Base-by-base conservation (phyloP, 139 green algal species). In the Auxenochlorella pyrenoidosa region DNA sequence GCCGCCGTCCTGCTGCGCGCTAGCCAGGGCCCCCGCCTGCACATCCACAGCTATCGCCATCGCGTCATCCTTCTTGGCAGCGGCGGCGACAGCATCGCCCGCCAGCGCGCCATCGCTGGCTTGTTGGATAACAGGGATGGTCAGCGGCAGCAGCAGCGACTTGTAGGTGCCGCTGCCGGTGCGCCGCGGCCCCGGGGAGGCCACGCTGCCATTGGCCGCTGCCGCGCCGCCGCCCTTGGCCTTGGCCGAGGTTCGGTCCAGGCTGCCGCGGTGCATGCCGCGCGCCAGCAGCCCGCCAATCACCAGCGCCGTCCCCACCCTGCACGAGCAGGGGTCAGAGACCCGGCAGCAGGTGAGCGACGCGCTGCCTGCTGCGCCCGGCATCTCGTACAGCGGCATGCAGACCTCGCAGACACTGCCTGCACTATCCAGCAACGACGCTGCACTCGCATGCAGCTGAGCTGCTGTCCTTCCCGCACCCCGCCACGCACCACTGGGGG, bases 401-500 rank as follows among this genome's bases (percentile, higher is more conserved):
- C 66, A 73, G 15, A 54, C 47, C 47, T 54, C 10, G 47, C 47
- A 18, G 47, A 54, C 47, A 10, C 47, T 10, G 8, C 47, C 47
- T 18, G 47, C n/a, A 10, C 47, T 54, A 18, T 10, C 47, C 47
- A 54, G 8, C 47, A 54, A 18, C 47, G n/a, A 54, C 47, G 8
- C 47, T 54, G 47, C 47, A 54, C 6, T 18, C 47, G 54, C 54
- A 63, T 71, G 63, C 26, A 71, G 63, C 26, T 71, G 13, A 24
- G 54, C 16, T 26, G 54, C 54, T 13, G 22, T 63, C 54, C 63
- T 71, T 18, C 24, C 63, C 22, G 12, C 13, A 10, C 21, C 63
- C n/a, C 1, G 8, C n/a, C 32, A 26, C 73, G 40, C 79, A 85
- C 91, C 95, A 97, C 71, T 98, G 95, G 2, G 85, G 84, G 54